Evolutionary conservation across 2,329 filamentous ascomycete genomes (phyloP).

Genomic region (Venturia pyrina): DNA sequence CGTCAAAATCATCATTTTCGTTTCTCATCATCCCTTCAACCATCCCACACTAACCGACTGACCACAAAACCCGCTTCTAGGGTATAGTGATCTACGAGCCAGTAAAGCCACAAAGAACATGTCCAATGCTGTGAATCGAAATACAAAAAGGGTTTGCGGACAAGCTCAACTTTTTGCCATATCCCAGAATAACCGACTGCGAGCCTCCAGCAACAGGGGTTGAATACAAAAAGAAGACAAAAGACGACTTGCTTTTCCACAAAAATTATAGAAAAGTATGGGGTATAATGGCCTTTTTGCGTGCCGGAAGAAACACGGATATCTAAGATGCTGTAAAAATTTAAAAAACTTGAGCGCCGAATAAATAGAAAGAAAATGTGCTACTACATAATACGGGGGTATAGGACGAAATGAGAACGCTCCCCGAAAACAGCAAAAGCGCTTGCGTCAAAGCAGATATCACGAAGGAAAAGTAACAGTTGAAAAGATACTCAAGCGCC

Average conservation of each 20-base stretch:
- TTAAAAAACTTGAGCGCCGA: background rate
- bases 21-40: background rate
- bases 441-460: background rate
- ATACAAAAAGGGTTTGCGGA: background rate
- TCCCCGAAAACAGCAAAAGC: background rate
- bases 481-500: background rate
- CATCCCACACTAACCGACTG: background rate
- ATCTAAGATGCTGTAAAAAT: constrained; percentile 5
- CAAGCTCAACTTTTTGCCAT: background rate
- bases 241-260: constrained; percentile 4
- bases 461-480: background rate
- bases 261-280: constrained; percentile 1
- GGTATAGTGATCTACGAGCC: background rate
- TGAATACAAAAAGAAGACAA: background rate
- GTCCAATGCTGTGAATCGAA: background rate
- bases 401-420: background rate
- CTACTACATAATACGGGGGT: constrained; percentile 5
- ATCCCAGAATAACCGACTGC: background rate
- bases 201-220: constrained; percentile 1
- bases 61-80: background rate
- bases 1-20: background rate
- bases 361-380: background rate
- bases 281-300: constrained; percentile 5
- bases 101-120: background rate
- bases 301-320: background rate